Percentiles rank a stretch among this genome's conserved stretches.
phyloP scores from a whole-genome alignment of 495 filamentous ascomycete species.

The Lineolata rhizophorae region DNA sequence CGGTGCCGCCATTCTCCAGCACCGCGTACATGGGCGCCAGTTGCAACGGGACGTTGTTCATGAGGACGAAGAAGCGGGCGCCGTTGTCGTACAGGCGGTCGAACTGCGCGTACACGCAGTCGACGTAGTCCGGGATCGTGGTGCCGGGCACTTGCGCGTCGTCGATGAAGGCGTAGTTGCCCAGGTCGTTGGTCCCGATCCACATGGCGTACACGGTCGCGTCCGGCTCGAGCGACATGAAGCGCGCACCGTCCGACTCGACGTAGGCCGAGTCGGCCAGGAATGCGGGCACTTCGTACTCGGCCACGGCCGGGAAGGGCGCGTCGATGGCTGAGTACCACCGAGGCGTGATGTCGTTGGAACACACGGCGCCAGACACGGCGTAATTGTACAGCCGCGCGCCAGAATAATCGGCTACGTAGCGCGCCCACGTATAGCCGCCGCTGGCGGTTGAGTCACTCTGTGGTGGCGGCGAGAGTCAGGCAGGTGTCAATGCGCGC shows the following conservation, averaged over 20 bases:
- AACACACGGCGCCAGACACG: slow-evolving; percentile 45
- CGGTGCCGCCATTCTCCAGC: slow-evolving; percentile 25
- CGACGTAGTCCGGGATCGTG: slow-evolving; percentile 36
- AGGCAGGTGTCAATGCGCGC: no score
- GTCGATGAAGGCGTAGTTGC: slow-evolving; percentile 35
- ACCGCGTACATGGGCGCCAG: slow-evolving; percentile 36
- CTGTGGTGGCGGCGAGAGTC: no score
- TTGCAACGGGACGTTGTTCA: slow-evolving; percentile 42
- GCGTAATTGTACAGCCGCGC: slow-evolving; percentile 52
- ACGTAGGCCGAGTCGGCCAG: slow-evolving; percentile 31
- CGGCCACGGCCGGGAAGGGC: slow-evolving; percentile 35
- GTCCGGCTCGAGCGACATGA: slow-evolving; percentile 25
- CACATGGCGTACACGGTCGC: slow-evolving; percentile 51
- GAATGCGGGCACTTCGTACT: slow-evolving; percentile 50
- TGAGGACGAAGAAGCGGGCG: slow-evolving; percentile 43
- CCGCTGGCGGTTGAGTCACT: slow-evolving; percentile 29
- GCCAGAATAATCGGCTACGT: slow-evolving; percentile 29
- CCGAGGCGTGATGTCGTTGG: slow-evolving; percentile 38
- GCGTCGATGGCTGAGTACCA: slow-evolving; percentile 23
- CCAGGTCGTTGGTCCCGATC: slow-evolving; percentile 65
- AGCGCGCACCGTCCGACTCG: slow-evolving; percentile 21
- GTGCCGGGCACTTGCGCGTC: slow-evolving; percentile 34
- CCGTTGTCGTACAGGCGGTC: slow-evolving; percentile 38
- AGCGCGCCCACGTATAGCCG: slow-evolving; percentile 46
- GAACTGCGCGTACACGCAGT: slow-evolving; percentile 39